Evolutionary conservation across 225 moss, liverwort and hornwort species (phyloP), one percentile per base, ranked within the genome.

Genomic region (Bryoerythrophyllum caledonicum): DNA sequence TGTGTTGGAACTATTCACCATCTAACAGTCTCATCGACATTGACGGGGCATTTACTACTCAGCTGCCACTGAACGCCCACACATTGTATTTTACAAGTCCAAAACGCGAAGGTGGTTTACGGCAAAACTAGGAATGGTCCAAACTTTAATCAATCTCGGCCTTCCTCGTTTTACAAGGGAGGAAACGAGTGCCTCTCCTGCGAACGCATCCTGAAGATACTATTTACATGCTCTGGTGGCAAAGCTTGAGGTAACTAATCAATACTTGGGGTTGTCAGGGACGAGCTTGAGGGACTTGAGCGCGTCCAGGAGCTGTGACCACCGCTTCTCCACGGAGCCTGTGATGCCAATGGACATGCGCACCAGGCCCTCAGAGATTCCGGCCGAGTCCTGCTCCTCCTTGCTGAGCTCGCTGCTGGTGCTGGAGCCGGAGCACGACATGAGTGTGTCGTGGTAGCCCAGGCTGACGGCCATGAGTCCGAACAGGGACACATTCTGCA

Each of bases 371-470:
- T 83, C 85, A 1, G 90, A 87, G 20, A 90, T 90, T 7, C 90
- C 90, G 3, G 90, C 85, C 20, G 71, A 76, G 43, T 78, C 66
- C 44, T 76, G 79, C 65, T 90, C 90, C 79, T 83, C 87, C 79
- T 87, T 87, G 74, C 83, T 82, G 43, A 90, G 79, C 82, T 90
- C 90, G 41, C 90, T 90, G 81, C 87, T 87, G 49, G 90, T 90
- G 57, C 85, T 90, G 32, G 81, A 85, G 2, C 90, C 90, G 24
- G 90, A 87, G 77, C 85, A 85, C 54, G 90, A 90, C 83, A 90
- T 90, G 40, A 90, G 85, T 7, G 90, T 90, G 55, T 90, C 90
- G 37, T 90, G 87, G 35, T 90, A 90, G 4, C 90, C 90, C 41
- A 90, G 81, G 17, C 90, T 90, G 53, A 90, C 90, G 10, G 90